Percentiles rank a stretch among this genome's conserved stretches.
Evolutionary conservation across 2,329 filamentous ascomycete genomes (phyloP).

Genomic region (Cercospora brassicicola): DNA sequence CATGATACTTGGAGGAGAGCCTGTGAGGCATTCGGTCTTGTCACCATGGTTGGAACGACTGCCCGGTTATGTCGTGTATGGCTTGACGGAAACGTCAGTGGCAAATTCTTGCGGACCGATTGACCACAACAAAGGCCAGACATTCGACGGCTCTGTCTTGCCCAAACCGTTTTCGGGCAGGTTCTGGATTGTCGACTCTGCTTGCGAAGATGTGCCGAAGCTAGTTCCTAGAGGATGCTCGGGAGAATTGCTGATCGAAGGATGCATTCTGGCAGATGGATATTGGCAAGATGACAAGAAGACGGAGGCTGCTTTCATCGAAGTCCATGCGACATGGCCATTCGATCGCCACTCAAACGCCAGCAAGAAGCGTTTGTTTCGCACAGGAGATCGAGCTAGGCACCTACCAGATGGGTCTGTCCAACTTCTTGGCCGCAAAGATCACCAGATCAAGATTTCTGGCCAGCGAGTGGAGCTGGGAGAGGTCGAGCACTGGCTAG

Average conservation of each 20-base stretch:
- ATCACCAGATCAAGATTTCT: constrained; percentile 71
- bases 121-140: background rate
- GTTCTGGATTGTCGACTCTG: background rate
- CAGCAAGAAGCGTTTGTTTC: background rate
- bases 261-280: constrained; percentile 2
- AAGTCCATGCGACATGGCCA: background rate
- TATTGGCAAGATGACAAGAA: background rate
- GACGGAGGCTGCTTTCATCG: background rate
- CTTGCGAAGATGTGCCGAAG: background rate
- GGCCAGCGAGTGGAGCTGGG: constrained; percentile 12
- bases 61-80: background rate
- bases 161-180: background rate
- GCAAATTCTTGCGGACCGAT: background rate
- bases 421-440: constrained; percentile 39
- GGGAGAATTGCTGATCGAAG: constrained; percentile 14
- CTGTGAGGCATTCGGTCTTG: background rate
- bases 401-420: constrained; percentile 41
- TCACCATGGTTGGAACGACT: background rate
- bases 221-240: background rate
- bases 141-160: constrained; percentile 22
- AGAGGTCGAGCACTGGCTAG: constrained; percentile 14
- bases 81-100: background rate
- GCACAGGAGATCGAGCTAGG: constrained; percentile 32
- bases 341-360: background rate
- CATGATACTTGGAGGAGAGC: background rate